Evolutionary conservation across 2,329 filamentous ascomycete species (phyloP), one percentile per base, ranked within the genome.

Genomic region (Dothideomycetidae sp.): DNA sequence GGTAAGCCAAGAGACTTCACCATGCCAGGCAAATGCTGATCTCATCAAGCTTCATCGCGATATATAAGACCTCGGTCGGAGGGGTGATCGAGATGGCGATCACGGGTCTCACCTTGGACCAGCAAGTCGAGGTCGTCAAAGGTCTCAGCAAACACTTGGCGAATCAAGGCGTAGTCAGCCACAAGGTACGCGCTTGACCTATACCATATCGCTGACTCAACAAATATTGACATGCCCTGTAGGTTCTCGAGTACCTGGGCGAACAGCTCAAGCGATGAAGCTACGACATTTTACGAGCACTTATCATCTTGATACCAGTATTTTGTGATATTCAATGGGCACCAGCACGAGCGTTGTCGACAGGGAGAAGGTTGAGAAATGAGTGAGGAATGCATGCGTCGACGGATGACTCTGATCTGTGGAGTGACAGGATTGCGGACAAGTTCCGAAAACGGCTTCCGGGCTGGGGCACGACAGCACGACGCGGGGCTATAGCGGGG

Each of bases 71-170:
- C 28, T 84, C 70, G 40, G 78, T 93, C 13, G 90, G 88, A 13
- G 75, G 75, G 38, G 81, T 98, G 23, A 81, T 98, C 48, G 88
- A 98, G 64, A 74, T 76, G 10, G 88, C 83, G 35, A 93, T 98
- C 48, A 92, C 78, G 4, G 86, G 86, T n/a, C 63, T 98, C 49
- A 78, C 75, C 1, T 64, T 77, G 1, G 85, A 93, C 29, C 84
- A 98, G 60, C 88, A 98, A 61, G 68, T 93, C 44, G 88, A 94
- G 59, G 68, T 78, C 12, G 69, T 78, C 12, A 70, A 66, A 48
- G 71, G 72, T 1, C 48, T 78, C 42, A 63, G 67, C 46, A 78
- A 75, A 55, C 73, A 78, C 53, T 53, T 78, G 31, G 73, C 73
- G 44, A 76, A 75, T 52, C 72, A 77, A 49, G 73, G 73, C 3